Conservation (phyloP, 345 rosid species). For the Dovyalis caffra region DNA sequence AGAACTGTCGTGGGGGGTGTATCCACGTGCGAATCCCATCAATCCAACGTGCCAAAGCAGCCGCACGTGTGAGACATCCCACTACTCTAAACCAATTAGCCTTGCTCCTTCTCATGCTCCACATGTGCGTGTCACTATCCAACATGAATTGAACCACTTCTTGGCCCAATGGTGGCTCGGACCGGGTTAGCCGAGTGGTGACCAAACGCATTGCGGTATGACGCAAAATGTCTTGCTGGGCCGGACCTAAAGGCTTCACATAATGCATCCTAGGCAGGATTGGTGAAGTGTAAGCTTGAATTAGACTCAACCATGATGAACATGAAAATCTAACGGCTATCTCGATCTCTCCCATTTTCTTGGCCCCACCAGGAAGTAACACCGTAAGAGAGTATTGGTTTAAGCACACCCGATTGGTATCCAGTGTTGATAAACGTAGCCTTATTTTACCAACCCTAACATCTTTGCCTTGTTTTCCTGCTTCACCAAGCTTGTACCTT, state of each 20-base stretch:
- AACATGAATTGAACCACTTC: constrained; percentile 84
- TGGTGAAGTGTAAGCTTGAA: constrained; percentile 71
- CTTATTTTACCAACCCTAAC: constrained; percentile 64
- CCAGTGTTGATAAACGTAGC: constrained; percentile 72
- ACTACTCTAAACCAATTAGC: constrained; percentile 87
- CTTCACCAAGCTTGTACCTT: constrained; percentile 59
- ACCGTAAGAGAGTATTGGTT: constrained; percentile 57
- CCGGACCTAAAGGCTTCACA: constrained; percentile 61
- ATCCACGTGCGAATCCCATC: constrained; percentile 74
- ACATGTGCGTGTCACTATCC: constrained; percentile 76
- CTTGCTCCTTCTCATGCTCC: constrained; percentile 94
- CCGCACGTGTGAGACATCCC: constrained; percentile 61
- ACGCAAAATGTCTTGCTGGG: constrained; percentile 77
- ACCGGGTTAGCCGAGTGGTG: constrained; percentile 58
- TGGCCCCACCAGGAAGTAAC: constrained; percentile 69
- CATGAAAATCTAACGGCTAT: constrained; percentile 76
- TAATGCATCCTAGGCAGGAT: constrained; percentile 89
- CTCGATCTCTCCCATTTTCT: constrained; percentile 88
- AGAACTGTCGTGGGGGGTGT: constrained; percentile 69
- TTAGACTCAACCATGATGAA: constrained; percentile 66
- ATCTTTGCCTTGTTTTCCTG: constrained; percentile 57
- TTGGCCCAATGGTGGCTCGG: constrained; percentile 80
- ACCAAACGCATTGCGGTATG: constrained; percentile 89
- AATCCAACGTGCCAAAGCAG: constrained; percentile 61
- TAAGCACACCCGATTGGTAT: constrained; percentile 66